Evolutionary conservation across 768 basidiomycete genomes (phyloP).

Genomic region (Leccinum subtestaceum): DNA sequence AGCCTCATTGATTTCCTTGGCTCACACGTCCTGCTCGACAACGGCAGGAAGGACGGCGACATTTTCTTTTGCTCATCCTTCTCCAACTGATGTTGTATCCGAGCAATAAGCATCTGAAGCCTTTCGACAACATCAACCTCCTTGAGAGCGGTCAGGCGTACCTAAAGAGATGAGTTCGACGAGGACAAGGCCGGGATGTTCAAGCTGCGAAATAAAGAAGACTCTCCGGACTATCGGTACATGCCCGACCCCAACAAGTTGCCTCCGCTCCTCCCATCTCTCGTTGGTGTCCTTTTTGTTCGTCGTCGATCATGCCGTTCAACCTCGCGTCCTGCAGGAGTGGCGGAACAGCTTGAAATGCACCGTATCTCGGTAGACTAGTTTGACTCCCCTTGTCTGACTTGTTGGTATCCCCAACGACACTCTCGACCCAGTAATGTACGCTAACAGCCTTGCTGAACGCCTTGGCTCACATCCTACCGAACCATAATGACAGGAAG

Average conservation of each 20-base stretch:
- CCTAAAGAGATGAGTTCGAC: constrained; percentile 91
- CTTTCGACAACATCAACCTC: constrained; percentile 72
- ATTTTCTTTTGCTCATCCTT: neutral
- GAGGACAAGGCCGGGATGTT: constrained; percentile 79
- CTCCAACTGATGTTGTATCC: neutral
- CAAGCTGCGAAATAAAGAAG: constrained; percentile 83
- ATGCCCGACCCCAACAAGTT: constrained; percentile 93
- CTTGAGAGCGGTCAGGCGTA: constrained; percentile 45
- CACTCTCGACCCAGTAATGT: no score
- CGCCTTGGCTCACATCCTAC: no score
- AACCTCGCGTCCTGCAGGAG: constrained; percentile 39
- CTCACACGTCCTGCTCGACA: no score
- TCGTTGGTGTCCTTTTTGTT: constrained; percentile 34
- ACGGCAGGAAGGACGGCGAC: no score
- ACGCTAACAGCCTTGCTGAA: no score
- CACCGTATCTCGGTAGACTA: no score
- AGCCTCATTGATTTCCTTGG: no score
- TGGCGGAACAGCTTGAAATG: constrained; percentile 17
- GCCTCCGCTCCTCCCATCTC: constrained; percentile 61
- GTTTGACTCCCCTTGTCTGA: no score
- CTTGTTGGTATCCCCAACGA: no score
- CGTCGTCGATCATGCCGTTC: neutral
- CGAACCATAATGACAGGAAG: no score
- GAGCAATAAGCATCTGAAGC: constrained; percentile 79
- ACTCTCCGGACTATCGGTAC: constrained; percentile 93